Conservation (phyloP, 2,329 filamentous ascomycete species). For the Taxawa tesnikishii region DNA sequence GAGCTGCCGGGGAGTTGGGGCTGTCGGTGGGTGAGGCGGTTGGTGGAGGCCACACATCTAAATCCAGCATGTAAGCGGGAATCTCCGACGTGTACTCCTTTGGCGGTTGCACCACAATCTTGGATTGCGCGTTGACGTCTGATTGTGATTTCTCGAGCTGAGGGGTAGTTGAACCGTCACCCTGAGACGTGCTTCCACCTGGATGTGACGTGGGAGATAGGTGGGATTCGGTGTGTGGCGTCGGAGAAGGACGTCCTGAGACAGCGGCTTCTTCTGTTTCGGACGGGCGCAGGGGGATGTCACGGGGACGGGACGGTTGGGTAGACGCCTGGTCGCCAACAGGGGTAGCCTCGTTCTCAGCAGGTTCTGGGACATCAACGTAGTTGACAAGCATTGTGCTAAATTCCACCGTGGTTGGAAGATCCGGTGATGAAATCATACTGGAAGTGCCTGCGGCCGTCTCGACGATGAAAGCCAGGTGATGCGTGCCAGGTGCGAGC, state of each 20-base stretch:
- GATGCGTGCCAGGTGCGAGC: constrained; percentile 86
- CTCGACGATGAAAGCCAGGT: constrained; percentile 92
- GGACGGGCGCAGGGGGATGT: no score
- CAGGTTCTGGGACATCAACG: constrained; percentile 90
- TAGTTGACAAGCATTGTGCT: constrained; percentile 98
- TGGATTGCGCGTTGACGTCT: neutral
- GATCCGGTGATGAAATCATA: constrained; percentile 44
- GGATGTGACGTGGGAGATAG: neutral
- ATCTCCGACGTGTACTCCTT: constrained; percentile 57
- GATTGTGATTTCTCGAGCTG: constrained; percentile 3
- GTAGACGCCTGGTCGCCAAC: no score
- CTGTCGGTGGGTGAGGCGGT: constrained; percentile 2
- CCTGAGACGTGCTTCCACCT: constrained; percentile 4
- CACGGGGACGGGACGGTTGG: neutral
- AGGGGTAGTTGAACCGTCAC: constrained; percentile 1
- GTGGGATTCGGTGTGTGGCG: neutral
- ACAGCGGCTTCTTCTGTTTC: neutral
- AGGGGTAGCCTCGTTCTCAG: no score
- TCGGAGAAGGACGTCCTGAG: neutral
- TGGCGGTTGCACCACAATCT: constrained; percentile 4
- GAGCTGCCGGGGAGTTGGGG: constrained; percentile 10
- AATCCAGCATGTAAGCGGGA: constrained; percentile 74
- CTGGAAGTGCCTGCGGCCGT: constrained; percentile 87
- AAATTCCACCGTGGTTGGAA: constrained; percentile 88
- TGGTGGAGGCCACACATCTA: constrained; percentile 51